These are phyloP conservation scores for Esteya vermicola DNA, from an alignment of 2,329 filamentous ascomycete species.

Conservation along the genomic window DNA sequence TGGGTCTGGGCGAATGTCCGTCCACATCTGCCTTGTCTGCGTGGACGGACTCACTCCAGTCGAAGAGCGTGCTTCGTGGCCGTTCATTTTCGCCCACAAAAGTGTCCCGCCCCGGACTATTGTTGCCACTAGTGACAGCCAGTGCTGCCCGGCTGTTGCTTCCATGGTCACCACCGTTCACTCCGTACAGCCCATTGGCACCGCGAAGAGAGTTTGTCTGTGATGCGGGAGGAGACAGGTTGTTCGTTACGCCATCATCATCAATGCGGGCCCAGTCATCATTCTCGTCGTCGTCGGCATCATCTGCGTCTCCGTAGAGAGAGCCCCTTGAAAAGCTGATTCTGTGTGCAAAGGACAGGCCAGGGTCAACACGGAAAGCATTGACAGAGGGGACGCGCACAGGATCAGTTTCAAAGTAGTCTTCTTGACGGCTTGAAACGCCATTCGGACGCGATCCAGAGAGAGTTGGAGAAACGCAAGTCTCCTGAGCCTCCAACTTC, in stretches of 20 bases:
- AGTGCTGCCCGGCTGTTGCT: constrained; percentile 41
- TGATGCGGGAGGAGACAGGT: constrained; percentile 44
- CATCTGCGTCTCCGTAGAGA: constrained; percentile 47
- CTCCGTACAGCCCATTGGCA: background rate
- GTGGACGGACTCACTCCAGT: constrained; percentile 54
- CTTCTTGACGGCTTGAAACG: background rate
- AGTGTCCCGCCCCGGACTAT: constrained; percentile 22
- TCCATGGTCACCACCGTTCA: constrained; percentile 16
- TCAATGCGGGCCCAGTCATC: constrained; percentile 49
- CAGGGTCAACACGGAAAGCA: constrained; percentile 1
- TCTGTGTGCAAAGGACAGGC: constrained; percentile 17
- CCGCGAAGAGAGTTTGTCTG: constrained; percentile 22
- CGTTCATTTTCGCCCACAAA: constrained; percentile 25
- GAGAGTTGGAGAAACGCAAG: too few species aligned
- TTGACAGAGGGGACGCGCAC: too few species aligned
- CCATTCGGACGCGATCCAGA: too few species aligned
- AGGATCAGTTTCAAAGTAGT: too few species aligned
- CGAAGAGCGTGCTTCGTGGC: constrained; percentile 57
- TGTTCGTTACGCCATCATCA: constrained; percentile 36
- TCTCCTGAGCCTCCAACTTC: too few species aligned
- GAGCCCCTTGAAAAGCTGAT: constrained; percentile 36
- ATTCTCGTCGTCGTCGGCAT: constrained; percentile 49
- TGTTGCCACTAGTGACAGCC: constrained; percentile 34
- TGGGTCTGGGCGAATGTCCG: constrained; percentile 48
- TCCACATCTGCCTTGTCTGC: constrained; percentile 47